Evolutionary conservation across 2,329 filamentous ascomycete genomes (phyloP).

Genomic region (Ophiostoma sp.): DNA sequence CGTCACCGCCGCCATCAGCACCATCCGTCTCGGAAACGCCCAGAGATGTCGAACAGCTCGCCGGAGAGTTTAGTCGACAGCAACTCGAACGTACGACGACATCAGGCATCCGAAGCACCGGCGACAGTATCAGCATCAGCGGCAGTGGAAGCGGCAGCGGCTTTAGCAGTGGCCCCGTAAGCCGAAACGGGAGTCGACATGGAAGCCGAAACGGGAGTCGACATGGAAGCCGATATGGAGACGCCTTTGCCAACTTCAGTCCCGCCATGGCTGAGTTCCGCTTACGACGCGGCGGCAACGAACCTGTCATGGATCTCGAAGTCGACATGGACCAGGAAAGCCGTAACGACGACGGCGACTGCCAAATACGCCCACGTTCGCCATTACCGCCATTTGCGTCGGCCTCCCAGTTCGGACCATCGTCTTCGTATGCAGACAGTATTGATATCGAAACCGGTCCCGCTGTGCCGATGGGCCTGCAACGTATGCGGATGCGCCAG

Average conservation of each 20-base stretch:
- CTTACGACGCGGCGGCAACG: constrained; percentile 13
- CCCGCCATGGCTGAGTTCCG: constrained; percentile 15
- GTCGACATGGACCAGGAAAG: constrained; percentile 19
- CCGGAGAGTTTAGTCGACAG: constrained; percentile 21
- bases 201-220: neutral
- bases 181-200: neutral
- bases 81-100: constrained; percentile 18
- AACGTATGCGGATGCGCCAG: constrained; percentile 10
- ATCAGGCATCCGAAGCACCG: neutral
- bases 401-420: neutral
- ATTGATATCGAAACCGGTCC: neutral
- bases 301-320: constrained; percentile 11
- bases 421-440: constrained; percentile 12
- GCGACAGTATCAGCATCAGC: neutral
- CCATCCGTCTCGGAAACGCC: constrained; percentile 12
- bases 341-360: constrained; percentile 17
- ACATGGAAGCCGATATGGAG: neutral
- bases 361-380: constrained; percentile 5
- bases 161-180: neutral
- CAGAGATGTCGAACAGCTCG: constrained; percentile 23
- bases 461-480: neutral
- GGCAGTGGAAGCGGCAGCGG: neutral
- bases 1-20: constrained; percentile 18
- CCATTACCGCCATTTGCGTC: neutral
- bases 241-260: neutral